Evolutionary conservation across 2,329 filamentous ascomycete genomes (phyloP).

Genomic region (Aspergillus fischeri): DNA sequence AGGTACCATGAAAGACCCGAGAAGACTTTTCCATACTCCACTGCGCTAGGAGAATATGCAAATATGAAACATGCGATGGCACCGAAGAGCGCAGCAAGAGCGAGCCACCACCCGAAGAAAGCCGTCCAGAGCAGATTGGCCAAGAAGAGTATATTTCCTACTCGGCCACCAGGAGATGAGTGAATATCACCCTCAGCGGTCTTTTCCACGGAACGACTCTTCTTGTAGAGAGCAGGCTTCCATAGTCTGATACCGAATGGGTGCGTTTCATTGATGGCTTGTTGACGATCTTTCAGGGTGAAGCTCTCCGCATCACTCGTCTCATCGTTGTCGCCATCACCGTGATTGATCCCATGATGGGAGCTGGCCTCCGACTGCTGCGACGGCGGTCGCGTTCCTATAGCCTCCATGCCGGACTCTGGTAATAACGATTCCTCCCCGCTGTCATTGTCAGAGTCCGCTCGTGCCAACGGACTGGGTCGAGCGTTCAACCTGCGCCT

Average conservation of each 20-base stretch:
- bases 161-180: constrained; percentile 82
- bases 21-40: constrained; percentile 80
- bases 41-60: constrained; percentile 71
- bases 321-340: constrained; percentile 62
- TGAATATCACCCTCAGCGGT: constrained; percentile 96
- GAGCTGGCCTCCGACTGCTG: constrained; percentile 16
- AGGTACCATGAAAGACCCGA: constrained; percentile 81
- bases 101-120: constrained; percentile 95
- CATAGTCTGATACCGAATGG: constrained; percentile 98
- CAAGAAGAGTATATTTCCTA: constrained; percentile 76
- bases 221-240: constrained; percentile 98
- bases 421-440: constrained; percentile 35
- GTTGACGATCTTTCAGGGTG: constrained; percentile 91
- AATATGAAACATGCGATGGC: constrained; percentile 76
- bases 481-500: constrained; percentile 35
- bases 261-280: constrained; percentile 98
- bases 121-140: constrained; percentile 91
- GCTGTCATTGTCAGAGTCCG: constrained; percentile 36
- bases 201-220: constrained; percentile 91
- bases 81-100: constrained; percentile 67
- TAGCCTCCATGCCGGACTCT: constrained; percentile 22
- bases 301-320: constrained; percentile 95
- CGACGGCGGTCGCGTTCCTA: constrained; percentile 18
- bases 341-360: constrained; percentile 42
- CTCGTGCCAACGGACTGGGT: constrained; percentile 29